A percentile compares a stretch with the other conserved stretches of the same genome.
phyloP scores from a whole-genome alignment of 345 rosid species.

The Nasturtium officinale region DNA sequence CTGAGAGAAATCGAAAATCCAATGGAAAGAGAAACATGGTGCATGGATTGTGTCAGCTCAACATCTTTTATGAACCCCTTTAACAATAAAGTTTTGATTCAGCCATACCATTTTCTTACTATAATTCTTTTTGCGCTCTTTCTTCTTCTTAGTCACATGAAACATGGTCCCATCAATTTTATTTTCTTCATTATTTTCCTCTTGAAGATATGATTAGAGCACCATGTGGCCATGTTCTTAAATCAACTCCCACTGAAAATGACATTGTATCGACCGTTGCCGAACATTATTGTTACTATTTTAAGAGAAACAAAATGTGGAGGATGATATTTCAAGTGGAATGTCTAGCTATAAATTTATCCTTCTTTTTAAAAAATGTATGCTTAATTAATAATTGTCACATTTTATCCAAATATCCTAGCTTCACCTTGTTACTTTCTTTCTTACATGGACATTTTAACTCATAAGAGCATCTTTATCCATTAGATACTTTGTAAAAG shows the following conservation, averaged over 20 bases:
- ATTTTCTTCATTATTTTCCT: constrained; percentile 24
- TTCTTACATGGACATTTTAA: constrained; percentile 11
- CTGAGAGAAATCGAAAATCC: too few relatives aligned
- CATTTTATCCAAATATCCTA: neutral
- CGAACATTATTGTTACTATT: constrained; percentile 38
- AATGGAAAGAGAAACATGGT: too few relatives aligned
- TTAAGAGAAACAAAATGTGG: neutral
- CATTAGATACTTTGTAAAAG: too few relatives aligned
- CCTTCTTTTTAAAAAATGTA: neutral
- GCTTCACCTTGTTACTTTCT: neutral
- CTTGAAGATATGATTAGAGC: constrained; percentile 31
- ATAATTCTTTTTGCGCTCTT: neutral
- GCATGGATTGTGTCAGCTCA: constrained; percentile 34
- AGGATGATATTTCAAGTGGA: constrained; percentile 4
- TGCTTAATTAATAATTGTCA: neutral
- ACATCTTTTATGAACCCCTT: constrained; percentile 24
- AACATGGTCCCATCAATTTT: constrained; percentile 40
- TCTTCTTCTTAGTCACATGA: constrained; percentile 34
- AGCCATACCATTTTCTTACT: constrained; percentile 26
- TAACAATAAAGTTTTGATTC: constrained; percentile 34
- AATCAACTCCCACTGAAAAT: constrained; percentile 41
- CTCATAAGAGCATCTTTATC: too few relatives aligned
- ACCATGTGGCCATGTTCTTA: constrained; percentile 40
- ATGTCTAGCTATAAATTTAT: neutral
- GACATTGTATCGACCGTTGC: constrained; percentile 37